phyloP scores from a whole-genome alignment of 2,329 filamentous ascomycete species.

The Xylariaceae sp. region DNA sequence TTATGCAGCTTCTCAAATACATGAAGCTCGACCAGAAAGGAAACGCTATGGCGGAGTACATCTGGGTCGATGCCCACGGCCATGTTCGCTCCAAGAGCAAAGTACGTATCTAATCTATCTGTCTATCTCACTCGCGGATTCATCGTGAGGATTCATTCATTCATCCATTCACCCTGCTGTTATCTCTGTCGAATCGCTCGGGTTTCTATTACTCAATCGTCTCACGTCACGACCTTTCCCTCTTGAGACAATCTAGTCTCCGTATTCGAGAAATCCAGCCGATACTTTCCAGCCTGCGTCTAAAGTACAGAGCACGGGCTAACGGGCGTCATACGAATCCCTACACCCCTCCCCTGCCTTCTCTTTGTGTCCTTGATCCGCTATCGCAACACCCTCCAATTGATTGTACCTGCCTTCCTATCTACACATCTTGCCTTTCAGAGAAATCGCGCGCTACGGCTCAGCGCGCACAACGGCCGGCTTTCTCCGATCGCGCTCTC shows the following conservation, averaged over 20 bases:
- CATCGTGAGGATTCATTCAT: too few species aligned
- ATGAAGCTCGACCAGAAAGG: conserved; percentile 86
- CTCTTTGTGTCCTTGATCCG: background rate
- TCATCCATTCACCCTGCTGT: conserved; percentile 10
- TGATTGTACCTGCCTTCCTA: too few species aligned
- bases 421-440: background rate
- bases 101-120: conserved; percentile 53
- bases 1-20: conserved; percentile 78
- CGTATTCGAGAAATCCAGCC: conserved; percentile 3
- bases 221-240: conserved; percentile 20
- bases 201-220: conserved; percentile 27
- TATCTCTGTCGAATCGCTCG: conserved; percentile 26
- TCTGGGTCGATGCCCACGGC: conserved; percentile 86
- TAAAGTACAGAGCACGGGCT: background rate
- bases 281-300: conserved; percentile 9
- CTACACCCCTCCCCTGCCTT: background rate
- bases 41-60: conserved; percentile 86
- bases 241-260: conserved; percentile 2
- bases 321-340: conserved; percentile 4
- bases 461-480: background rate
- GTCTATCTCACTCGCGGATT: conserved; percentile 2
- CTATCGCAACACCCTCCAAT: too few species aligned
- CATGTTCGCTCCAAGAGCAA: conserved; percentile 91
- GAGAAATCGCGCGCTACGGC: background rate
- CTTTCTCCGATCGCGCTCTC: background rate